Evolutionary conservation across 768 basidiomycete species (phyloP).

Genomic region (Lactifluus pinguis): DNA sequence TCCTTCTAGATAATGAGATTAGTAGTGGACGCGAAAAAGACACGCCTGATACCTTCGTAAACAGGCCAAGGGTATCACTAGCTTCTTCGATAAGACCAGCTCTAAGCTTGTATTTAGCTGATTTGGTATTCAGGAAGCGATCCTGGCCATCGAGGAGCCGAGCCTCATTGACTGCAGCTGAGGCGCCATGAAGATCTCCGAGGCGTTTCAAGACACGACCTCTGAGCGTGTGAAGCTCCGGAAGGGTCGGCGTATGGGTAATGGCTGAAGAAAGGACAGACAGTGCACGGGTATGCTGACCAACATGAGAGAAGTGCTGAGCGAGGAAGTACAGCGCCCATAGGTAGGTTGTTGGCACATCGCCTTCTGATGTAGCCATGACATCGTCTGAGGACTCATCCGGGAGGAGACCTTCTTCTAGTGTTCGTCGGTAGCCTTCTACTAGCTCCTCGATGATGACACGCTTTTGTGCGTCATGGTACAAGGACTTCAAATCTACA

Average conservation of each 20-base stretch:
- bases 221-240: constrained; percentile 77
- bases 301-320: constrained; percentile 72
- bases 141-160: constrained; percentile 87
- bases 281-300: constrained; percentile 42
- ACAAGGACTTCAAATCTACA: constrained; percentile 82
- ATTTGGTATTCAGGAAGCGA: constrained; percentile 89
- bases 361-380: constrained; percentile 23
- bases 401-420: constrained; percentile 25
- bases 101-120: constrained; percentile 81
- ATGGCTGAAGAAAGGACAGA: constrained; percentile 57
- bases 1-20: constrained; percentile 57
- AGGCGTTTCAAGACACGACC: constrained; percentile 81
- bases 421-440: constrained; percentile 37
- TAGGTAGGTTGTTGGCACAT: constrained; percentile 73
- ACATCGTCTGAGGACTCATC: constrained; percentile 1
- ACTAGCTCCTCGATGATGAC: constrained; percentile 59
- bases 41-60: constrained; percentile 63
- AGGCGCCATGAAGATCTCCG: constrained; percentile 72
- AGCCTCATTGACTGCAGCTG: constrained; percentile 70
- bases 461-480: constrained; percentile 55
- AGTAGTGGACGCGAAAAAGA: not conserved
- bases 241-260: constrained; percentile 85
- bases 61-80: constrained; percentile 63
- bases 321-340: constrained; percentile 96
- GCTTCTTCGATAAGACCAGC: constrained; percentile 78